Evolutionary conservation across 2,329 filamentous ascomycete genomes (phyloP), one percentile per base, ranked within the genome.

Genomic region (Botrytis deweyae): DNA sequence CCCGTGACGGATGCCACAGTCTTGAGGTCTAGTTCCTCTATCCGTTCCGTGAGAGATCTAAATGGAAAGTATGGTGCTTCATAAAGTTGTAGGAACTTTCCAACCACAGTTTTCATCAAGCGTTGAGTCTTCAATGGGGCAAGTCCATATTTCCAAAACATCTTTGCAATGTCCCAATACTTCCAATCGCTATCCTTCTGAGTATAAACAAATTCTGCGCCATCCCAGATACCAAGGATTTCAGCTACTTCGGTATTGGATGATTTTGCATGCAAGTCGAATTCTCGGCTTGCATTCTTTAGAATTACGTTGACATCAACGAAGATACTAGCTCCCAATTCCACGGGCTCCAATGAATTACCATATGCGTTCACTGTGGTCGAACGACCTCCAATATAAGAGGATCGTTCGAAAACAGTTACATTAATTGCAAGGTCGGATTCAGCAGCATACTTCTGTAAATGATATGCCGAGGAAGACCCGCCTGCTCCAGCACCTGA

Each of bases 261-360:
- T 49, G 87, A 83, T 12, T 83, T 81, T 46, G 83, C 82, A 29
- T 85, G 84, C 5, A 99, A 88, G n/a, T 89, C 89, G 80, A 97
- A 94, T 22, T 88, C 86, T 46, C 87, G 83, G 12, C 89, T 90
- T 0, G 94, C 92, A 72, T 92, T 90, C 78, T 91, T 89, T 58
- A 99, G 87, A 79, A 97, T 97, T 58, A 90, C 85, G 80, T 98
- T 99, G 62, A 92, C 88, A 67, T 91, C 82, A 63, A 98, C 93
- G 81, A 98, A 99, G 78, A 98, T 97, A 75, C 92, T 95, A 18
- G 93, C 96, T 25, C 96, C 96, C 1, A 98, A 86, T 82, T 99
- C 96, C 52, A 97, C 88, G 1, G 92, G 92, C 58, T 90, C 84
- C 0, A 84, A 76, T 2, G 90, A 85, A 78, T 95, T 87, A 76